phyloP scores from a whole-genome alignment of 1,284 basidiomycete species.

The Ganoderma meredithae region DNA sequence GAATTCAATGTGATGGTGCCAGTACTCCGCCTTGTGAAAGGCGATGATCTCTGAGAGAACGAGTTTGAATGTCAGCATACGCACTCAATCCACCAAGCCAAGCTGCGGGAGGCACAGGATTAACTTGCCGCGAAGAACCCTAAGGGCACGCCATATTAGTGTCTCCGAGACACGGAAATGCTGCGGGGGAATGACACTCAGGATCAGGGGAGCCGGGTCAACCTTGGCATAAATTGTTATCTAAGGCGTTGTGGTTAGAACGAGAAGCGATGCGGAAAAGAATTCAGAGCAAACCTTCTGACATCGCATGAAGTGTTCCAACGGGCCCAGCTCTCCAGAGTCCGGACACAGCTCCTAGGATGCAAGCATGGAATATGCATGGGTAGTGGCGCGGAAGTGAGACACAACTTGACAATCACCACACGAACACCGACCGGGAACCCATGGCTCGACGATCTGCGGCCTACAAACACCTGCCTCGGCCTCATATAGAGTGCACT shows the following conservation, averaged over 20 bases:
- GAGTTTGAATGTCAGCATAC: neutral
- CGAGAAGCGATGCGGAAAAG: neutral
- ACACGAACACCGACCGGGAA: neutral
- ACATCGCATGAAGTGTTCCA: neutral
- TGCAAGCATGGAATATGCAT: neutral
- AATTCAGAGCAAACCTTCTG: neutral
- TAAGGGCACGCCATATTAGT: neutral
- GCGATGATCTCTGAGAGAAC: neutral
- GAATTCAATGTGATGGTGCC: neutral
- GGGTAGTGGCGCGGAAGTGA: neutral
- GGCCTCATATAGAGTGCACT: neutral
- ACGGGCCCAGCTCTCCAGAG: neutral
- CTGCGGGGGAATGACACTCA: neutral
- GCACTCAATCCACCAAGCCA: neutral
- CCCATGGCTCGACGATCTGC: neutral
- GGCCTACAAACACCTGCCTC: neutral
- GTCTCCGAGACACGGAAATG: neutral
- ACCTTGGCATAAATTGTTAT: constrained; percentile 1
- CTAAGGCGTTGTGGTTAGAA: constrained; percentile 1
- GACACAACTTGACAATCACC: neutral
- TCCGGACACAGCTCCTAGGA: constrained; percentile 7
- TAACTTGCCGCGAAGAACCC: neutral
- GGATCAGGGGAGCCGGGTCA: neutral
- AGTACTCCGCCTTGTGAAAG: neutral
- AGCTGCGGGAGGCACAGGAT: constrained; percentile 1